phyloP scores from a whole-genome alignment of 164 flowering plant genomes.

The Stephania japonica region DNA sequence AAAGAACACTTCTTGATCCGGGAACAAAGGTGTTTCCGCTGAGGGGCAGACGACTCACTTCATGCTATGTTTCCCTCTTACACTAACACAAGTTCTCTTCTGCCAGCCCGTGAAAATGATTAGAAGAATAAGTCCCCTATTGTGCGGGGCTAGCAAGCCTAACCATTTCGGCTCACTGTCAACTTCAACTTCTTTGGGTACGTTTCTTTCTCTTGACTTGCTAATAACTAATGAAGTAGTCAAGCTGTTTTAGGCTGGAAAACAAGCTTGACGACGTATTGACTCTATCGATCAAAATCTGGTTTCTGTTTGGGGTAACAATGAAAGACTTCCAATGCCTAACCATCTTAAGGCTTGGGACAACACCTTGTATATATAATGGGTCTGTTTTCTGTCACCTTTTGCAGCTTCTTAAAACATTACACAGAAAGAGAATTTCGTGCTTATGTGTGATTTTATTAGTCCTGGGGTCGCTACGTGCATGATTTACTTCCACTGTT shows the following conservation, averaged over 20 bases:
- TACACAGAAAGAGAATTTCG: neutral
- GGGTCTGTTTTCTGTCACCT: neutral
- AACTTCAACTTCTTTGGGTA: neutral
- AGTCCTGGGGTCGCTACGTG: neutral
- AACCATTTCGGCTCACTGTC: neutral
- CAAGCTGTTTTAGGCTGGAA: neutral
- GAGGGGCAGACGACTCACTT: neutral
- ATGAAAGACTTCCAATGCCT: neutral
- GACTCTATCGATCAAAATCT: neutral
- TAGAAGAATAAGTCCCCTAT: neutral
- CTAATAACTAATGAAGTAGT: neutral
- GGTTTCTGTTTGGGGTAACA: neutral
- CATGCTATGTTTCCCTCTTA: neutral
- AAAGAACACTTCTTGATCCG: neutral
- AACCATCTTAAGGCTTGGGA: neutral
- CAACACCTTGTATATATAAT: neutral
- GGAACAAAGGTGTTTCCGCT: neutral
- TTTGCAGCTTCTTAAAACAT: neutral
- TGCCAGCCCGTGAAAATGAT: neutral
- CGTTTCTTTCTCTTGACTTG: no score
- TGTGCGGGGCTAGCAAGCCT: neutral
- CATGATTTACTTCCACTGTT: neutral
- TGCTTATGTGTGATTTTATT: neutral
- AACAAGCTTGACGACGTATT: neutral
- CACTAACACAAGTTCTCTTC: neutral